A percentile compares a stretch with the other conserved stretches of the same genome.
phyloP scores from a whole-genome alignment of 2,329 filamentous ascomycete species.

The Cadophora malorum region DNA sequence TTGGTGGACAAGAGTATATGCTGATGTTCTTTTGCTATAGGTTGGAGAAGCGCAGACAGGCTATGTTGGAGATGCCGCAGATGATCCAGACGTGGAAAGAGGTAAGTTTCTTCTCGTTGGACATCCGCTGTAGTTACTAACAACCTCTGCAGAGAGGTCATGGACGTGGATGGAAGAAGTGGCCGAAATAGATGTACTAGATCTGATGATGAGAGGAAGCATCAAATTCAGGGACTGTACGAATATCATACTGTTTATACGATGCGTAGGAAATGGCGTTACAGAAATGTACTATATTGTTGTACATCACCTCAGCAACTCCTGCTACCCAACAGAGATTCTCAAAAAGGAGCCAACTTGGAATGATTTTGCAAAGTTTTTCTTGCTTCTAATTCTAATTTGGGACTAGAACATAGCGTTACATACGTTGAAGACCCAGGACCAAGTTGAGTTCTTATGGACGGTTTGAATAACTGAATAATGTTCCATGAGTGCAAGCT shows the following conservation, averaged over 20 bases:
- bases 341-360: not conserved
- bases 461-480: not conserved
- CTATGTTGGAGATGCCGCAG: conserved; percentile 93
- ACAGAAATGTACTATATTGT: conserved; percentile 18
- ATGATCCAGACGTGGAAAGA: conserved; percentile 93
- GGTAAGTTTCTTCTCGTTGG: conserved; percentile 57
- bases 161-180: conserved; percentile 77
- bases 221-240: conserved; percentile 32
- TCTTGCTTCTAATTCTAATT: not conserved
- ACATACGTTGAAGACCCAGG: not conserved
- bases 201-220: conserved; percentile 3
- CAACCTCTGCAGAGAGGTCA: conserved; percentile 63
- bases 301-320: not conserved
- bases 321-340: not conserved
- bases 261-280: conserved; percentile 32
- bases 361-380: not conserved
- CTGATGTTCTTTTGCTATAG: conserved; percentile 50
- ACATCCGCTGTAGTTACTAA: conserved; percentile 45
- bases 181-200: conserved; percentile 58
- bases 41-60: conserved; percentile 86
- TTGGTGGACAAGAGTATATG: conserved; percentile 9
- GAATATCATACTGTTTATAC: conserved; percentile 32
- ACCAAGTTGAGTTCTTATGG: not conserved
- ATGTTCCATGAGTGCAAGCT: not conserved
- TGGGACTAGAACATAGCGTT: not conserved